A percentile compares a stretch with the other conserved stretches of the same genome.
Conservation (phyloP, 2,329 filamentous ascomycete genomes). For the Paecilomyces sp. region DNA sequence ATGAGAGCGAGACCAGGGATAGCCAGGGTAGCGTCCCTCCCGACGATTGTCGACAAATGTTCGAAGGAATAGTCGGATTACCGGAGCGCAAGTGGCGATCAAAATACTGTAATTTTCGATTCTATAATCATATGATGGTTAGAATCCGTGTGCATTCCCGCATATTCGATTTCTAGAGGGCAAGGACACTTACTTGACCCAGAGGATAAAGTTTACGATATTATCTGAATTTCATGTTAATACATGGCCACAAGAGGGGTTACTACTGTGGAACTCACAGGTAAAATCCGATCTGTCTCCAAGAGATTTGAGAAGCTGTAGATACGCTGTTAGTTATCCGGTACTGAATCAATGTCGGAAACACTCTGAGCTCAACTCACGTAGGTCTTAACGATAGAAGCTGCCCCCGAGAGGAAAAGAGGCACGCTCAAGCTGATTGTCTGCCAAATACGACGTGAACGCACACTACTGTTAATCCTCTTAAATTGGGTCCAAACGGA, state of each 20-base stretch:
- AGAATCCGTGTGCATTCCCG: background rate
- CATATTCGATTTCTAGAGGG: background rate
- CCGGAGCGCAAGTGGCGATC: conserved; percentile 26
- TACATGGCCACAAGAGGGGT: background rate
- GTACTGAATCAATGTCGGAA: no score
- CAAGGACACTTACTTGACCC: conserved; percentile 26
- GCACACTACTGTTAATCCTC: conserved; percentile 20
- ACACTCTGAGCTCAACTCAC: conserved; percentile 9
- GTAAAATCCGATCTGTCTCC: conserved; percentile 27
- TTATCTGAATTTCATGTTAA: conserved; percentile 13
- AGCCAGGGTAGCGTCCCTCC: conserved; percentile 11
- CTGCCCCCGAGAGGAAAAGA: conserved; percentile 25
- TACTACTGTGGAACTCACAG: conserved; percentile 7
- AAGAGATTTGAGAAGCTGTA: conserved; percentile 24
- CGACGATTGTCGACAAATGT: conserved; percentile 18
- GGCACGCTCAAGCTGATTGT: conserved; percentile 26
- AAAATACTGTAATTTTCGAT: conserved; percentile 33
- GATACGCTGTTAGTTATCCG: background rate
- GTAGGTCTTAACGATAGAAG: conserved; percentile 31
- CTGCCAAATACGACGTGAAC: conserved; percentile 28
- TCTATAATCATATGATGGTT: conserved; percentile 9
- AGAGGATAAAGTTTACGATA: conserved; percentile 27
- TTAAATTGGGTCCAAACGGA: conserved; percentile 22
- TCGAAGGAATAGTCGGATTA: conserved; percentile 26
- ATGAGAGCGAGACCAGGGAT: conserved; percentile 13